Conservation (phyloP, 2,329 filamentous ascomycete genomes). For the Neopestalotiopsis sp. region DNA sequence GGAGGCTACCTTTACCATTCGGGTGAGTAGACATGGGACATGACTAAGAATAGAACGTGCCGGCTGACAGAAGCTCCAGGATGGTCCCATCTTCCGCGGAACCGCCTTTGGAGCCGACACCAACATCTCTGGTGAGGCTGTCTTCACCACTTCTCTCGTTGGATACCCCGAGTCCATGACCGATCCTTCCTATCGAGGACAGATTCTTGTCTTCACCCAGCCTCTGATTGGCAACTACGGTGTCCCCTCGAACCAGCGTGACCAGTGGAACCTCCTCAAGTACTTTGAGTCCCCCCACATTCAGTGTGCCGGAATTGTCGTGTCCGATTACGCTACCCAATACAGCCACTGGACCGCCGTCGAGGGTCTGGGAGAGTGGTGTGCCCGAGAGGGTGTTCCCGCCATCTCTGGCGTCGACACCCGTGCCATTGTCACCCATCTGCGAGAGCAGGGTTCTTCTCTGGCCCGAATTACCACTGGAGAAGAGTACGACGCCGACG, state of each 20-base stretch:
- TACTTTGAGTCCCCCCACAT: conserved; percentile 99
- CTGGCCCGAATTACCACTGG: conserved; percentile 93
- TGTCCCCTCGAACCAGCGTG: conserved; percentile 83
- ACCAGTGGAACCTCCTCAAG: conserved; percentile 88
- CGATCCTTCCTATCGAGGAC: conserved; percentile 86
- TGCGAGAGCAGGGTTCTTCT: conserved; percentile 96
- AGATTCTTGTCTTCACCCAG: conserved; percentile 98
- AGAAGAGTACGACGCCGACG: conserved; percentile 97
- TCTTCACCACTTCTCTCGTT: conserved; percentile 97
- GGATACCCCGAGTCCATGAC: conserved; percentile 97
- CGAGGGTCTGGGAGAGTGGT: conserved; percentile 92
- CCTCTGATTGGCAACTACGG: conserved; percentile 98
- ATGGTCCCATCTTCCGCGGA: conserved; percentile 94
- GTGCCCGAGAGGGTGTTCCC: conserved; percentile 91
- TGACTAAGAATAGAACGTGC: neutral
- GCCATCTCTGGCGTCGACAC: conserved; percentile 98
- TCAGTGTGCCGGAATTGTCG: conserved; percentile 93
- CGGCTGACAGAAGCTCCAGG: conserved; percentile 35
- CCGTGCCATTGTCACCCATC: conserved; percentile 91
- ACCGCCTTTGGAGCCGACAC: conserved; percentile 95
- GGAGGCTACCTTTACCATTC: conserved; percentile 92
- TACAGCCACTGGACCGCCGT: conserved; percentile 99
- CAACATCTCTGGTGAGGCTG: conserved; percentile 97
- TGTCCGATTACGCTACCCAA: conserved; percentile 89
- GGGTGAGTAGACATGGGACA: conserved; percentile 38